These are phyloP conservation scores for Sarocladiaceae sp. DNA, from an alignment of 2,329 filamentous ascomycete species.

Conservation along the genomic window DNA sequence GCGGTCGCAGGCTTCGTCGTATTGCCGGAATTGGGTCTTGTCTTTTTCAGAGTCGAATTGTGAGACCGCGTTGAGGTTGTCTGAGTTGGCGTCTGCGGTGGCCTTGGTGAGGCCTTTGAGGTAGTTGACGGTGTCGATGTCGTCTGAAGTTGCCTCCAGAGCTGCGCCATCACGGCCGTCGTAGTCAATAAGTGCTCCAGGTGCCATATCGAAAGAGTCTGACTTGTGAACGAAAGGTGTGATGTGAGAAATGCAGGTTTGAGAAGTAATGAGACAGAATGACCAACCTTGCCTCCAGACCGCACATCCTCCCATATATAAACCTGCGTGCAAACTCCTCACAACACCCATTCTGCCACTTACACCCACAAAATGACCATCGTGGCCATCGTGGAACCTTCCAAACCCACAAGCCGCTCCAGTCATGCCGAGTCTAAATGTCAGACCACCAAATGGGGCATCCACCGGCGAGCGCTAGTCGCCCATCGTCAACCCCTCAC, in stretches of 20 bases:
- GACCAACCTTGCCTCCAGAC: not conserved
- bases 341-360: not conserved
- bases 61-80: conserved; percentile 55
- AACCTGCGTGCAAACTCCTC: not conserved
- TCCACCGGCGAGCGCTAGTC: not conserved
- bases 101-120: not conserved
- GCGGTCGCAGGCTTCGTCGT: conserved; percentile 75
- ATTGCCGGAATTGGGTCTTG: conserved; percentile 77
- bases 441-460: not conserved
- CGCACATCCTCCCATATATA: not conserved
- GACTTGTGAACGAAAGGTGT: not conserved
- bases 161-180: conserved; percentile 19
- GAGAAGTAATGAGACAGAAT: not conserved
- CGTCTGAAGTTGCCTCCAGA: conserved; percentile 47
- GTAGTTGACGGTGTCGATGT: conserved; percentile 21
- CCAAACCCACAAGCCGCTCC: not conserved
- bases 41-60: conserved; percentile 72
- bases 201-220: conserved; percentile 19
- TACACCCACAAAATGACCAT: conserved; percentile 4
- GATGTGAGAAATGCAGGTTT: not conserved
- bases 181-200: conserved; percentile 18
- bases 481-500: too few species aligned
- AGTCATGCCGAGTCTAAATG: not conserved
- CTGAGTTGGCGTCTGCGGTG: not conserved
- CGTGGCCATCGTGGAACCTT: too few species aligned